Conservation (phyloP, 202 grass and related monocot genomes). For the Panicum virgatum region DNA sequence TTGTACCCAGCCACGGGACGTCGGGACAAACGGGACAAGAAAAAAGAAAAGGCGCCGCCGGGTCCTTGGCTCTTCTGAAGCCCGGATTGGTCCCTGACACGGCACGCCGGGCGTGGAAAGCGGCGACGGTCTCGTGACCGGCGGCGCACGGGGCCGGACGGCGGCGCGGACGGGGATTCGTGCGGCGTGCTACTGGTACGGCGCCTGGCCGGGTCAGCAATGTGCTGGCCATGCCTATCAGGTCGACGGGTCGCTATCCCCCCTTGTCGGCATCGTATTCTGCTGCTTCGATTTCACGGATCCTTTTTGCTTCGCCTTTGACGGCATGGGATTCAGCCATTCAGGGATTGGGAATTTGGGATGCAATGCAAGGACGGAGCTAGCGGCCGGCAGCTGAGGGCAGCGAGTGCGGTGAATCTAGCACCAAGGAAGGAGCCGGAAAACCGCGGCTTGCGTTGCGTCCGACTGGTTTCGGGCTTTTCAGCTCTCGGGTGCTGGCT, state of each 20-base stretch:
- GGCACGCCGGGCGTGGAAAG: slow-evolving; percentile 29
- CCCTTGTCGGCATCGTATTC: not conserved
- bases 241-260: not conserved
- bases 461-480: not conserved
- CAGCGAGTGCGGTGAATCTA: not conserved
- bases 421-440: not conserved
- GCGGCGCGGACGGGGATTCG: not conserved
- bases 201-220: not conserved
- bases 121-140: not conserved
- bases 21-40: not conserved
- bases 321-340: not conserved
- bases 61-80: not conserved
- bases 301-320: not conserved
- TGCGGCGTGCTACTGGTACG: not conserved
- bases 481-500: not conserved
- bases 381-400: not conserved
- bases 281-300: not conserved
- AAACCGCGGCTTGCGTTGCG: not conserved
- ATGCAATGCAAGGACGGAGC: no score
- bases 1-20: not conserved
- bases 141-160: not conserved
- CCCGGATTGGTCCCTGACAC: not conserved
- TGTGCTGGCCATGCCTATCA: not conserved
- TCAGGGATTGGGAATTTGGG: no score
- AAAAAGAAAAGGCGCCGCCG: not conserved